Evolutionary conservation across 306 rosid genomes (phyloP).

Genomic region (Alnus rubra): DNA sequence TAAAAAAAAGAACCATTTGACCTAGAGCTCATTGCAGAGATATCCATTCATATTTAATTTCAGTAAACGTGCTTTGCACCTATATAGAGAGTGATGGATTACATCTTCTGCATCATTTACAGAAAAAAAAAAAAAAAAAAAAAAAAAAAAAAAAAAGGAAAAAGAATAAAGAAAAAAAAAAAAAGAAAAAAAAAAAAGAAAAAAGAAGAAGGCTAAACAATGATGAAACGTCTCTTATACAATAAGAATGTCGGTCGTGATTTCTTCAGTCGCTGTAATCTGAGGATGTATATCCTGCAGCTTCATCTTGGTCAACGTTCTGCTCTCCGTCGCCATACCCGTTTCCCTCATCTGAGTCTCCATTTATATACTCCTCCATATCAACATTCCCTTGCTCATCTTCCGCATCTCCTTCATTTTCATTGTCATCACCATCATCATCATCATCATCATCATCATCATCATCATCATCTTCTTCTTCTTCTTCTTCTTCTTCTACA

Average conservation of each 20-base stretch:
- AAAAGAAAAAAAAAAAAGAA: too few relatives aligned
- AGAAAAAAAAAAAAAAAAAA: too few relatives aligned
- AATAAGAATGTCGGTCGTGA: neutral
- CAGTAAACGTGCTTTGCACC: too few relatives aligned
- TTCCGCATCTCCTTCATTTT: slow-evolving; percentile 9
- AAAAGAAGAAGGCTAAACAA: neutral
- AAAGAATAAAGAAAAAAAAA: too few relatives aligned
- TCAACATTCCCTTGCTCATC: slow-evolving; percentile 40
- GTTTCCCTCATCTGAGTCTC: slow-evolving; percentile 37
- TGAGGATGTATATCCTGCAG: slow-evolving; percentile 39
- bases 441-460: slow-evolving; percentile 12
- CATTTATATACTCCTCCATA: slow-evolving; percentile 39
- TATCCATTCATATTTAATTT: too few relatives aligned
- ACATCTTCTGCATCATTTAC: too few relatives aligned
- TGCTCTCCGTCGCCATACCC: slow-evolving; percentile 33
- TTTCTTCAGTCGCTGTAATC: slow-evolving; percentile 40
- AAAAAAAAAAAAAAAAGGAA: too few relatives aligned
- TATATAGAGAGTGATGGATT: too few relatives aligned
- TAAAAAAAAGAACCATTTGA: too few relatives aligned
- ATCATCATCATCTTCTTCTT: neutral
- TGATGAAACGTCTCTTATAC: neutral
- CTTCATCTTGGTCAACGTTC: slow-evolving; percentile 25
- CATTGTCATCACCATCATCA: too few relatives aligned
- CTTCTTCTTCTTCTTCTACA: slow-evolving; percentile 24
- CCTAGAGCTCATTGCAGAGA: too few relatives aligned